Base-by-base conservation (phyloP, 2,329 filamentous ascomycete genomes). In the Hypoxylon rubiginosum region DNA sequence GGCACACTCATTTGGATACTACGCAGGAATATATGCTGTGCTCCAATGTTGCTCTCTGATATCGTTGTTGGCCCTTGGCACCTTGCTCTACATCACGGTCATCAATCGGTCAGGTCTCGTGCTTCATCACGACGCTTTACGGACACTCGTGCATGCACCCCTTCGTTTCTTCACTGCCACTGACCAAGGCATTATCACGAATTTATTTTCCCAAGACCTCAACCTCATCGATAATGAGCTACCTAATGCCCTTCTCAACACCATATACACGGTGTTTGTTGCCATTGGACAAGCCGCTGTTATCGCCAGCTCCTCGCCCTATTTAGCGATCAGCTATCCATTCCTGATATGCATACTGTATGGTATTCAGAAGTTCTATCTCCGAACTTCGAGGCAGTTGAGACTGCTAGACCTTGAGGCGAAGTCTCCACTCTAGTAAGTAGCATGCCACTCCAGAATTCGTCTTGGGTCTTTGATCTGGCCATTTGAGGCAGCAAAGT, bases 371-470 rank as follows among this genome's bases (percentile, higher is more conserved):
- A 83, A 80, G 51, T 76, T 83, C 51, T 86, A 87, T 70, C 76
- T 86, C n/a, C 79, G 81, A 1, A 86, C 84, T 1, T 85, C 83
- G 2, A 80, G 84, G 3, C 85, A 86, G 68, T 71, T 87, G 7
- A 80, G 84, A 62, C 77, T 84, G 45, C 71, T 87, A 39, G 84
- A 86, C 41, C 76, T 86, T 7, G 84, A 86, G 70, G 79, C 81
- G 1, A 84, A 85, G 50, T 80, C 82, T 0, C 83, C 83, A 1
- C 74, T 86, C 0, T 85, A 82, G 74, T 83, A 82, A 1, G 78
- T 66, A 13, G n/a, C 11, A 36, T 26, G 1, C 1, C 8, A 30
- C n/a, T n/a, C n/a, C n/a, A n/a, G n/a, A n/a, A n/a, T n/a, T n/a
- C n/a, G n/a, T n/a, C n/a, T n/a, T n/a, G n/a, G n/a, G n/a, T n/a